These are phyloP conservation scores for Dichomitus squalens DNA, from an alignment of 1,284 basidiomycete species.

Conservation along the genomic window DNA sequence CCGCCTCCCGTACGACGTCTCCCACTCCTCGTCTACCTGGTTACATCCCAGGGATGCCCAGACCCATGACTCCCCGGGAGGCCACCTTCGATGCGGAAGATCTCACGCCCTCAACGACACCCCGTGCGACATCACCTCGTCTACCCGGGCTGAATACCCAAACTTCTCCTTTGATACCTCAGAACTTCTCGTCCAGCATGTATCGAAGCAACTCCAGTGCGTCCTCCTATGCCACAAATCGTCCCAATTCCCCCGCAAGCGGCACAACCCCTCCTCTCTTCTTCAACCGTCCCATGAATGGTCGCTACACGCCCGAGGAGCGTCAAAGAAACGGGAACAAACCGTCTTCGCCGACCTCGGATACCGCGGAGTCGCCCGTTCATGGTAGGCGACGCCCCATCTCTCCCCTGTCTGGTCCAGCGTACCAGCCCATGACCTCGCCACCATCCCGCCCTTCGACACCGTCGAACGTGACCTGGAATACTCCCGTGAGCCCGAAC, in stretches of 20 bases:
- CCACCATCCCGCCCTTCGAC: slow-evolving; percentile 43
- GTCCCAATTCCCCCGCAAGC: slow-evolving; percentile 48
- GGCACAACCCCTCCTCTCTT: slow-evolving; percentile 48
- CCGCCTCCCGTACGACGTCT: slow-evolving; percentile 45
- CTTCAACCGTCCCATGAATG: slow-evolving; percentile 61
- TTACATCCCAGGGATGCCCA: slow-evolving; percentile 86
- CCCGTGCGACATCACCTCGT: slow-evolving; percentile 71
- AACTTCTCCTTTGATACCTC: slow-evolving; percentile 32
- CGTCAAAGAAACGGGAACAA: slow-evolving; percentile 33
- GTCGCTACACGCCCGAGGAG: slow-evolving; percentile 60
- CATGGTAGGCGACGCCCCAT: slow-evolving; percentile 60
- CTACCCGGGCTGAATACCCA: slow-evolving; percentile 36
- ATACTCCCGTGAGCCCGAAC: slow-evolving; percentile 25
- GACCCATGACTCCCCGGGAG: slow-evolving; percentile 82
- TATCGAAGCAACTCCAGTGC: slow-evolving; percentile 55
- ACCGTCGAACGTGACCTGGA: slow-evolving; percentile 74
- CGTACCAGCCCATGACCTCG: slow-evolving; percentile 57
- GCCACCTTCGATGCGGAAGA: slow-evolving; percentile 63
- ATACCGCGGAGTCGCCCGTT: slow-evolving; percentile 49
- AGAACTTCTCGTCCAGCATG: slow-evolving; percentile 40
- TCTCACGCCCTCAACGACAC: slow-evolving; percentile 71
- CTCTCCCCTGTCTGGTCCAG: slow-evolving; percentile 62
- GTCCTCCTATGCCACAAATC: slow-evolving; percentile 43
- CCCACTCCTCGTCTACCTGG: slow-evolving; percentile 72
- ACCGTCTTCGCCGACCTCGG: slow-evolving; percentile 28